A percentile compares a stretch with the other conserved stretches of the same genome.
phyloP scores from a whole-genome alignment of 495 filamentous ascomycete genomes.

The Talaromyces borbonicus region DNA sequence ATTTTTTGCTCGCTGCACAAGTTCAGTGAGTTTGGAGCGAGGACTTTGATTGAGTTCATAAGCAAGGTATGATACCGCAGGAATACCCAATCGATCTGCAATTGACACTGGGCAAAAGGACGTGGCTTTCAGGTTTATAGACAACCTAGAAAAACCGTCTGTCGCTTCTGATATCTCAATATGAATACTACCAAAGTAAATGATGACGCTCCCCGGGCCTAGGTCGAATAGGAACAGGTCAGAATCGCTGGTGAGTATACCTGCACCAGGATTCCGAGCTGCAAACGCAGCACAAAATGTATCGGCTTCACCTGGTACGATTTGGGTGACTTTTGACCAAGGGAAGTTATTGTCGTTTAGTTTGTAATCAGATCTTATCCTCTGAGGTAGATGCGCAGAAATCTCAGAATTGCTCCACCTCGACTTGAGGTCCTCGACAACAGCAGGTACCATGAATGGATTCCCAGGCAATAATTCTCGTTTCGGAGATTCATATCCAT shows the following conservation, averaged over 20 bases:
- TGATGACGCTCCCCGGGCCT: conserved; percentile 43
- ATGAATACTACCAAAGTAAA: conserved; percentile 45
- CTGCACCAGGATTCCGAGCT: conserved; percentile 32
- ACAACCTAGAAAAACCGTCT: conserved; percentile 7
- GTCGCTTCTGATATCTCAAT: conserved; percentile 11
- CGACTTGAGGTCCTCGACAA: conserved; percentile 50
- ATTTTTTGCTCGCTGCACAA: conserved; percentile 22
- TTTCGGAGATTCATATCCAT: conserved; percentile 15
- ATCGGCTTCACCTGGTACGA: conserved; percentile 67
- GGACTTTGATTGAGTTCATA: conserved; percentile 22
- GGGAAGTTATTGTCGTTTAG: conserved; percentile 10
- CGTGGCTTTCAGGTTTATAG: conserved; percentile 22
- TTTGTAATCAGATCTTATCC: conserved; percentile 2
- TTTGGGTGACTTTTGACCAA: conserved; percentile 40
- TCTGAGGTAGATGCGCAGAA: conserved; percentile 5
- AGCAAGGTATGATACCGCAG: conserved; percentile 23
- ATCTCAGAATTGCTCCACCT: conserved; percentile 26
- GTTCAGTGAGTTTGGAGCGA: conserved; percentile 17
- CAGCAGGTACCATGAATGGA: conserved; percentile 56
- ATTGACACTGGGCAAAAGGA: conserved; percentile 27
- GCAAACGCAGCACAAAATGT: conserved; percentile 50
- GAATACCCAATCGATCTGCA: conserved; percentile 27
- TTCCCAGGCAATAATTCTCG: conserved; percentile 38
- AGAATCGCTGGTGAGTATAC: conserved; percentile 60
- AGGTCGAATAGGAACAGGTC: conserved; percentile 64